Evolutionary conservation across 169 alveolate genomes (phyloP).

Genomic region (Plasmodium gonderi): DNA sequence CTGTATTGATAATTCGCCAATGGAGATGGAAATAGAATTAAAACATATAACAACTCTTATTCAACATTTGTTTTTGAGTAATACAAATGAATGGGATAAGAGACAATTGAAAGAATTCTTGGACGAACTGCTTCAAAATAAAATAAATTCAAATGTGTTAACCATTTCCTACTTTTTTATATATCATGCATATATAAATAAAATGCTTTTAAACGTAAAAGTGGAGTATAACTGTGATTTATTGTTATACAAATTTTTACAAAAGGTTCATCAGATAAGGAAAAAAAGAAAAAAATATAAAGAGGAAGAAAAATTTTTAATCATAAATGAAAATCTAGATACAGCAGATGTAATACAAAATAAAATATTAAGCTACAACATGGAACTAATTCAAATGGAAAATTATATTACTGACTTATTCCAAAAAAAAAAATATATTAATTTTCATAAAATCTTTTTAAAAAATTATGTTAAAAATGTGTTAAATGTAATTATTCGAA

Average conservation of each 20-base stretch:
- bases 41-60: neutral
- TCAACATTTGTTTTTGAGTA: neutral
- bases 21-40: neutral
- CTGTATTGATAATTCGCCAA: neutral
- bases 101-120: neutral
- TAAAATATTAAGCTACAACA: slow-evolving; percentile 20
- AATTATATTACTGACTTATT: slow-evolving; percentile 20
- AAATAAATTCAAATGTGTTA: slow-evolving; percentile 1
- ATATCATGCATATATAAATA: slow-evolving; percentile 25
- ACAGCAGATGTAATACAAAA: slow-evolving; percentile 46
- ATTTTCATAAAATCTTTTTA: neutral
- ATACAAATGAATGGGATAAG: neutral
- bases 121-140: slow-evolving; percentile 14
- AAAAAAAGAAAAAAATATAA: slow-evolving; percentile 44
- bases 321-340: slow-evolving; percentile 43
- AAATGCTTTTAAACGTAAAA: neutral
- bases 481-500: slow-evolving; percentile 20
- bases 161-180: slow-evolving; percentile 1
- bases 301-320: slow-evolving; percentile 36
- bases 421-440: slow-evolving; percentile 18
- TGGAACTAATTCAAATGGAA: neutral
- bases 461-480: slow-evolving; percentile 8
- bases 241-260: slow-evolving; percentile 13
- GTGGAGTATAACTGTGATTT: slow-evolving; percentile 36
- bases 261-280: slow-evolving; percentile 13